These are phyloP conservation scores for Solanum etuberosum DNA, from an alignment of 257 asterid species.

Conservation along the genomic window DNA sequence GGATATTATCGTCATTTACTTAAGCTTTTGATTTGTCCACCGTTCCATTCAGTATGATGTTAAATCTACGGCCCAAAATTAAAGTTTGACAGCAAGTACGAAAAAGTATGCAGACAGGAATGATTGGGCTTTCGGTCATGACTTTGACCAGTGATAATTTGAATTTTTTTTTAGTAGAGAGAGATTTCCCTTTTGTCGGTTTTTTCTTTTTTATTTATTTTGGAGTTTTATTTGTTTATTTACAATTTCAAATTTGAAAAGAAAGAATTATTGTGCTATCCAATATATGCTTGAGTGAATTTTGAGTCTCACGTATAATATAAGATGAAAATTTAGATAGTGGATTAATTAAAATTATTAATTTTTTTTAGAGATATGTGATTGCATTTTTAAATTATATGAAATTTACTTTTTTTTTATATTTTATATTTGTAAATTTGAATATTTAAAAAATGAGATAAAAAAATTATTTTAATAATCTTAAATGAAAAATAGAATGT, in stretches of 20 bases:
- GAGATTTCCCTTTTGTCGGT: background rate
- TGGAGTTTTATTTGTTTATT: background rate
- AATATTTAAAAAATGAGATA: too few relatives aligned
- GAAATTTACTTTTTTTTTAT: too few relatives aligned
- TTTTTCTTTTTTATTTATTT: background rate
- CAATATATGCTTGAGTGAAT: background rate
- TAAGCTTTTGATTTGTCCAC: background rate
- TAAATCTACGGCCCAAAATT: background rate
- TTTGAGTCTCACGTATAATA: background rate
- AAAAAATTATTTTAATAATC: too few relatives aligned
- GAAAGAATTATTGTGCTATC: background rate
- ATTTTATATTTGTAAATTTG: too few relatives aligned
- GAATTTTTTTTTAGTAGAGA: background rate
- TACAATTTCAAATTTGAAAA: background rate
- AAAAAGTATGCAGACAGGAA: slow-evolving; percentile 15
- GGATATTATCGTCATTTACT: slow-evolving; percentile 2
- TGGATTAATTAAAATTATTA: background rate
- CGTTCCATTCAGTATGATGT: background rate
- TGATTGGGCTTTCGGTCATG: slow-evolving; percentile 24
- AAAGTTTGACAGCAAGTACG: slow-evolving; percentile 24
- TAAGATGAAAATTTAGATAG: background rate
- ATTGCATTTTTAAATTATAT: too few relatives aligned
- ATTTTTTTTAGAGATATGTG: too few relatives aligned
- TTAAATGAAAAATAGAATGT: too few relatives aligned
- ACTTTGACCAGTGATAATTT: slow-evolving; percentile 18